These are phyloP conservation scores for Apiospora arundinis DNA, from an alignment of 2,329 filamentous ascomycete genomes.

Conservation along the genomic window DNA sequence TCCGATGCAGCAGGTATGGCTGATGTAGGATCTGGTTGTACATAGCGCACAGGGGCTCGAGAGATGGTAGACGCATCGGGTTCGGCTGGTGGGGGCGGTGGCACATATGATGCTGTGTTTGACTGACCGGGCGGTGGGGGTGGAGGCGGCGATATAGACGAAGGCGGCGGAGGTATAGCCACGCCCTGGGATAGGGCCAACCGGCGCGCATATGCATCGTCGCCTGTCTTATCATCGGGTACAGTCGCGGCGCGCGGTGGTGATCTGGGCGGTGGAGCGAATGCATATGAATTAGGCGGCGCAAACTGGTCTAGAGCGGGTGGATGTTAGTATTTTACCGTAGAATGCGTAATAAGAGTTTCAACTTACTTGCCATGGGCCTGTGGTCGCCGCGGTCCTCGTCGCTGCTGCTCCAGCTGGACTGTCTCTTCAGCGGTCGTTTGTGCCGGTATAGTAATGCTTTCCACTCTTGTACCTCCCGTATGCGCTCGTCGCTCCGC, in stretches of 20 bases:
- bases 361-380: conserved; percentile 30
- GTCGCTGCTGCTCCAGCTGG: conserved; percentile 42
- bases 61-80: conserved; percentile 69
- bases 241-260: conserved; percentile 52
- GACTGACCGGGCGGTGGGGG: conserved; percentile 33
- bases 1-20: conserved; percentile 47
- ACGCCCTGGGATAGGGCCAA: conserved; percentile 60
- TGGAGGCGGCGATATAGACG: conserved; percentile 7
- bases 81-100: conserved; percentile 41
- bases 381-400: conserved; percentile 42
- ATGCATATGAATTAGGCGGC: conserved; percentile 62
- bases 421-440: conserved; percentile 50
- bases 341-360: background rate
- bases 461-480: conserved; percentile 86
- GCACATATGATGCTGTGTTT: conserved; percentile 42
- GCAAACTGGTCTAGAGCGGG: conserved; percentile 60
- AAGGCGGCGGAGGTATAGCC: conserved; percentile 34
- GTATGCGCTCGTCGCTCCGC: conserved; percentile 81
- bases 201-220: conserved; percentile 72
- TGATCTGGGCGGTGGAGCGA: conserved; percentile 61
- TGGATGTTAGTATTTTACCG: conserved; percentile 27
- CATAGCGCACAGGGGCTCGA: conserved; percentile 79
- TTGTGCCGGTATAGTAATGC: conserved; percentile 77
- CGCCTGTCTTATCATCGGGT: conserved; percentile 67
- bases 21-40: conserved; percentile 49